Evolutionary conservation across 768 basidiomycete species (phyloP).

Genomic region (Russula dissimulans): DNA sequence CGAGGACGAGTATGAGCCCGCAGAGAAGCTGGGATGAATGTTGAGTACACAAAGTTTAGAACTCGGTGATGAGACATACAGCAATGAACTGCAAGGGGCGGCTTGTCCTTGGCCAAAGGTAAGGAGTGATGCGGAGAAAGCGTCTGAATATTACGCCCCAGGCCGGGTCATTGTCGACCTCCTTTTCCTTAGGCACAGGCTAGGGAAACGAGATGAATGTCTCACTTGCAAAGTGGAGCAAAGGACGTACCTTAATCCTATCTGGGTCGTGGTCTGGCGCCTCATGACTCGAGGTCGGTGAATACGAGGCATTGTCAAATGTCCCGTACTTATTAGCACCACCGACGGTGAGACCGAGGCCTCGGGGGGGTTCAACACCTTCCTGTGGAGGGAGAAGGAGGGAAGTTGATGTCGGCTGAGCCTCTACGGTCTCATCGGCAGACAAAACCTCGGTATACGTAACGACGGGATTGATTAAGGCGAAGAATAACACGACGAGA

Average conservation of each 20-base stretch:
- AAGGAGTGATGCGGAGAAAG: slow-evolving; percentile 58
- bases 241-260: slow-evolving; percentile 20
- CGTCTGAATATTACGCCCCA: slow-evolving; percentile 64
- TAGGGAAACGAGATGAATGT: slow-evolving; percentile 6
- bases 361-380: slow-evolving; percentile 38
- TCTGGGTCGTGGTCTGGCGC: slow-evolving; percentile 25
- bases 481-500: slow-evolving; percentile 48
- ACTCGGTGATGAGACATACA: slow-evolving; percentile 29
- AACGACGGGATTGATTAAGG: slow-evolving; percentile 55
- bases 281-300: slow-evolving; percentile 41
- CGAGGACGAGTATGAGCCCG: slow-evolving; percentile 57
- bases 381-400: slow-evolving; percentile 47
- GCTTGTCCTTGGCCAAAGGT: slow-evolving; percentile 75
- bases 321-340: slow-evolving; percentile 64
- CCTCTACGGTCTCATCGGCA: slow-evolving; percentile 29
- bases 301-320: slow-evolving; percentile 45
- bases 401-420: slow-evolving; percentile 37
- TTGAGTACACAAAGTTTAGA: background rate
- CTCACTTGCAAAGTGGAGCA: slow-evolving; percentile 9
- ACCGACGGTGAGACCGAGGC: slow-evolving; percentile 44
- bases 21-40: slow-evolving; percentile 44
- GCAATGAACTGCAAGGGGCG: slow-evolving; percentile 60
- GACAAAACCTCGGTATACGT: slow-evolving; percentile 47
- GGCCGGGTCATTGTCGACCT: slow-evolving; percentile 52
- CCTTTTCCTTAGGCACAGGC: slow-evolving; percentile 32